Evolutionary conservation across 2,329 filamentous ascomycete genomes (phyloP).

Genomic region (Aspergillus piperis): DNA sequence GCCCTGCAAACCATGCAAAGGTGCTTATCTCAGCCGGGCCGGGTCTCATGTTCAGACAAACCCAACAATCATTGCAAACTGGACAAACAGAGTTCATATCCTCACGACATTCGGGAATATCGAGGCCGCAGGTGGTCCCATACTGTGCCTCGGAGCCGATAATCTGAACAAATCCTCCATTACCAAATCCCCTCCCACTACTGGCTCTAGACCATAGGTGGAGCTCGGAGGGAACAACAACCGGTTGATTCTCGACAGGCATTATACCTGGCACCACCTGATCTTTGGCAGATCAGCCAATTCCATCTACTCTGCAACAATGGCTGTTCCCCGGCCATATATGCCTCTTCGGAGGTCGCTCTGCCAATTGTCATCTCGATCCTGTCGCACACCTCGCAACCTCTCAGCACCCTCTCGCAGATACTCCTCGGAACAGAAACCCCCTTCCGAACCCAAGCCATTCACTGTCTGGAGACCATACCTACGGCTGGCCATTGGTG

Average conservation of each 20-base stretch:
- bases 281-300: slow-evolving; percentile 20
- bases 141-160: slow-evolving; percentile 11
- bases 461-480: slow-evolving; percentile 49
- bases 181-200: not conserved
- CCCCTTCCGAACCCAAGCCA: slow-evolving; percentile 23
- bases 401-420: slow-evolving; percentile 26
- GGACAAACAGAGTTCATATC: slow-evolving; percentile 13
- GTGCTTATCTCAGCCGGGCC: not conserved
- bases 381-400: slow-evolving; percentile 23
- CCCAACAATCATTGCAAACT: slow-evolving; percentile 18
- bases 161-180: not conserved
- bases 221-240: slow-evolving; percentile 7
- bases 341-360: slow-evolving; percentile 39
- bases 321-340: slow-evolving; percentile 36
- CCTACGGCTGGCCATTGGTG: slow-evolving; percentile 50
- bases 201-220: slow-evolving; percentile 7
- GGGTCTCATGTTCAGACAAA: slow-evolving; percentile 4
- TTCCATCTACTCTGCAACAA: slow-evolving; percentile 23
- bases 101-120: slow-evolving; percentile 6
- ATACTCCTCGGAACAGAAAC: slow-evolving; percentile 28
- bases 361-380: slow-evolving; percentile 27
- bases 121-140: slow-evolving; percentile 22
- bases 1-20: not conserved
- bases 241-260: not conserved
- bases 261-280: slow-evolving; percentile 17